Evolutionary conservation across 495 filamentous ascomycete species (phyloP), one percentile per base, ranked within the genome.

Genomic region (Tuber melanosporum): DNA sequence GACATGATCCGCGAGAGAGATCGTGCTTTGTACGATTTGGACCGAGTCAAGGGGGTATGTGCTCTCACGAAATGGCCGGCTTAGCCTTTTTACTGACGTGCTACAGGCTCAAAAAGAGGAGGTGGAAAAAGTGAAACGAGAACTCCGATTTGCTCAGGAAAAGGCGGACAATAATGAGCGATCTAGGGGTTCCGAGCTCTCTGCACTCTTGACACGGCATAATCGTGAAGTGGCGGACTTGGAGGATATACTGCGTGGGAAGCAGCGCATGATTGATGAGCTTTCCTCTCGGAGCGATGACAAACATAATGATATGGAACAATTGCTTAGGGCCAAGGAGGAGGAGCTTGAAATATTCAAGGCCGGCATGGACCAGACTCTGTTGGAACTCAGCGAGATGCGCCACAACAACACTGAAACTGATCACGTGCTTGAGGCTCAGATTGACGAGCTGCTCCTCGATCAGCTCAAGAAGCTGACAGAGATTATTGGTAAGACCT

Each of bases 1-100:
- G 95, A 98, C 84, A 98, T 99, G 95, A 99, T 99, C 76, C 90
- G 95, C 8, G 95, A 99, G 85, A 88, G 95, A 82, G 95, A 99
- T 84, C 90, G 95, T 80, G 95, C 95, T n/a, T 84, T 97, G 62
- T 93, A 97, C 78, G 96, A 99, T 70, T 90, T 93, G 78, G 95
- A 99, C 82, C 90, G 95, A 71, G 83, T 92, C 39, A 89, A 88
- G 71, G 96, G 95, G 71, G 80, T 81, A 43, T 22, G 73, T 62
- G 72, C 69, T 73, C 32, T 45, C 42, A 49, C 12, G 17, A 66
- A 32, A 36, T 17, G 26, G 14, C 6, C 4, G 7, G 57, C 14
- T 15, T 17, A 5, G 6, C 12, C 57, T 66, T 36, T 66, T 36
- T 76, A 47, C 78, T 80, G 70, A 80, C 39, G 26, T 72, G 76